A percentile compares a stretch with the other conserved stretches of the same genome.
Conservation (phyloP, 495 filamentous ascomycete genomes). For the Aspergillus ellipticus region DNA sequence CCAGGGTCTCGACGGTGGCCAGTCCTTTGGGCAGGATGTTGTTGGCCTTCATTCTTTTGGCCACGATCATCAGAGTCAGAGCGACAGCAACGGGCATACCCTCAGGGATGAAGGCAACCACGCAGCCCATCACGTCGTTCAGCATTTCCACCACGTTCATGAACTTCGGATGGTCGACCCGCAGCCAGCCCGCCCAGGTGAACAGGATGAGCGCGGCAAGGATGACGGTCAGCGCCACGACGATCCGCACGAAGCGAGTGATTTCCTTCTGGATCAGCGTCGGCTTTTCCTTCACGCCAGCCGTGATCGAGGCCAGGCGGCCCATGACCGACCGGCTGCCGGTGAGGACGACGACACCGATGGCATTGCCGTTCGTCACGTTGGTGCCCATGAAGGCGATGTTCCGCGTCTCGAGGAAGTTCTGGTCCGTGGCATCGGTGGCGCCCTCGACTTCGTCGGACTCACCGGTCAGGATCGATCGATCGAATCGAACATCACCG, state of each 20-base stretch:
- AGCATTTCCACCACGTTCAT: constrained; percentile 67
- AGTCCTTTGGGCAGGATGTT: constrained; percentile 66
- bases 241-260: constrained; percentile 61
- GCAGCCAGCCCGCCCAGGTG: constrained; percentile 60
- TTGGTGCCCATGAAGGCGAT: constrained; percentile 72
- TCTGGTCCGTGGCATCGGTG: constrained; percentile 58
- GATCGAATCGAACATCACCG: constrained; percentile 66
- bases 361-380: constrained; percentile 61
- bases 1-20: constrained; percentile 69
- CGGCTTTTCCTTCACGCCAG: constrained; percentile 57
- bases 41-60: constrained; percentile 60
- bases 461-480: constrained; percentile 69
- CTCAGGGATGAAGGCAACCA: constrained; percentile 71
- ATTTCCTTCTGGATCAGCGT: constrained; percentile 69
- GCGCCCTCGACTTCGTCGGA: constrained; percentile 58
- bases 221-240: constrained; percentile 51
- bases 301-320: constrained; percentile 65
- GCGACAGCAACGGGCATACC: constrained; percentile 68
- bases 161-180: constrained; percentile 55
- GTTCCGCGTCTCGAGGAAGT: constrained; percentile 70
- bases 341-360: constrained; percentile 60
- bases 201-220: constrained; percentile 55
- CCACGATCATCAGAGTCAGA: constrained; percentile 55
- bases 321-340: constrained; percentile 62
- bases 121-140: constrained; percentile 62